Evolutionary conservation across 1,284 basidiomycete genomes (phyloP).

Genomic region (Ustilago bromivora): DNA sequence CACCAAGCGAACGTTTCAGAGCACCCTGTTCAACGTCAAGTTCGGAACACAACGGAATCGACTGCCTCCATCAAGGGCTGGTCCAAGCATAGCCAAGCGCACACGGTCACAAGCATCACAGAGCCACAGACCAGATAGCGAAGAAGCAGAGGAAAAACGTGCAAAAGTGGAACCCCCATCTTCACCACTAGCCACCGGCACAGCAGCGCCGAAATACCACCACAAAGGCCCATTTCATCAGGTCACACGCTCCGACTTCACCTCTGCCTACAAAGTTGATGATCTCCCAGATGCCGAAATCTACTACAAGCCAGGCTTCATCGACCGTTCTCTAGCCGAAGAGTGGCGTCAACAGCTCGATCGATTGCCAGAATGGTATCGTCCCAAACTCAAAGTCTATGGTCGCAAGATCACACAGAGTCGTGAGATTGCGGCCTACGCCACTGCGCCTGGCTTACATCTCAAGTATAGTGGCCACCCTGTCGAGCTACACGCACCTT

Average conservation of each 20-base stretch:
- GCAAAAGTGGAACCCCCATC: not conserved
- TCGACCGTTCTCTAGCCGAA: slow-evolving; percentile 66
- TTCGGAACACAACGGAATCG: slow-evolving; percentile 33
- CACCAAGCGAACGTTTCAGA: slow-evolving; percentile 36
- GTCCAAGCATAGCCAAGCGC: slow-evolving; percentile 11
- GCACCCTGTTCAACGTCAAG: slow-evolving; percentile 48
- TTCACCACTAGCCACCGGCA: not conserved
- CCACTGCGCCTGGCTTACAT: slow-evolving; percentile 69
- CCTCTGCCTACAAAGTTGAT: slow-evolving; percentile 21
- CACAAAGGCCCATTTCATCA: slow-evolving; percentile 53
- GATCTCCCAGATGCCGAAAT: slow-evolving; percentile 69
- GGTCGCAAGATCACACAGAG: slow-evolving; percentile 73
- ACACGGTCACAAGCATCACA: slow-evolving; percentile 15
- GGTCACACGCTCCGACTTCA: slow-evolving; percentile 34
- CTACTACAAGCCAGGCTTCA: slow-evolving; percentile 71
- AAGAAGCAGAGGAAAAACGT: slow-evolving; percentile 11
- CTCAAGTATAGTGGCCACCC: slow-evolving; percentile 71
- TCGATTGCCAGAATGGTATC: slow-evolving; percentile 69
- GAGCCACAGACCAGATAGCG: not conserved
- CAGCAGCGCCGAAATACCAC: slow-evolving; percentile 30
- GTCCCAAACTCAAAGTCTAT: slow-evolving; percentile 74
- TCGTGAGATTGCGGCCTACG: slow-evolving; percentile 70
- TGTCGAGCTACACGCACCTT: slow-evolving; percentile 71
- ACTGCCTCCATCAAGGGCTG: slow-evolving; percentile 22
- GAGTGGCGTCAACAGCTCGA: slow-evolving; percentile 71